These are phyloP conservation scores for Spongospora subterranea DNA, from an alignment of 208 protist genomes.

Conservation along the genomic window DNA sequence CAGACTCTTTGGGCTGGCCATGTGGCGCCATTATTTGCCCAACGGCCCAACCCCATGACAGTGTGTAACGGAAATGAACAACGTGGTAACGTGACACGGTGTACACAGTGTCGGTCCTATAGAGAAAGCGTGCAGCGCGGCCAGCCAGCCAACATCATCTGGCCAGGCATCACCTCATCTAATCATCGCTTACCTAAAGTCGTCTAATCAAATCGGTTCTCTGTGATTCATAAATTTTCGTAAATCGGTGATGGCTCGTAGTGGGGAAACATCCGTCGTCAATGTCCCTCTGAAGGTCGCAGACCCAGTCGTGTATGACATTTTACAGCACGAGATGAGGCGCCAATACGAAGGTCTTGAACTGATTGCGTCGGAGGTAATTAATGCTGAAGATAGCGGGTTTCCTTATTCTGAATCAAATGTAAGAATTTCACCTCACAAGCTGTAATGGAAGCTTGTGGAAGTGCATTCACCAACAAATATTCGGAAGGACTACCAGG, in stretches of 20 bases:
- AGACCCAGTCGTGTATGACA: conserved; percentile 79
- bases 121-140: too few relatives aligned
- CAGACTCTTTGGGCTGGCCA: too few relatives aligned
- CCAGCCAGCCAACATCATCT: too few relatives aligned
- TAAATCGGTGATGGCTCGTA: neutral
- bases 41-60: too few relatives aligned
- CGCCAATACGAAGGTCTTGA: conserved; percentile 83
- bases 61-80: too few relatives aligned
- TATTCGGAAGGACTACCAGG: conserved; percentile 97
- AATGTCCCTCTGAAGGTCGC: conserved; percentile 70
- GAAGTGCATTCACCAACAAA: conserved; percentile 98
- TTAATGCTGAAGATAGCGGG: neutral
- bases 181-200: too few relatives aligned
- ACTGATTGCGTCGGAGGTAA: conserved; percentile 87
- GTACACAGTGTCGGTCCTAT: too few relatives aligned
- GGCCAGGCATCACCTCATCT: too few relatives aligned
- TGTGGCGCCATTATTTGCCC: too few relatives aligned
- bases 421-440: conserved; percentile 95
- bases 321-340: conserved; percentile 81
- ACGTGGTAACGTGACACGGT: too few relatives aligned
- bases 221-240: too few relatives aligned
- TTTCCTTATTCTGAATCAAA: conserved; percentile 44
- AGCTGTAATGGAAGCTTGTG: conserved; percentile 95
- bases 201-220: too few relatives aligned
- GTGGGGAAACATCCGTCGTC: neutral